phyloP scores from a whole-genome alignment of 768 basidiomycete genomes.

The Agrocybe chaxingu region DNA sequence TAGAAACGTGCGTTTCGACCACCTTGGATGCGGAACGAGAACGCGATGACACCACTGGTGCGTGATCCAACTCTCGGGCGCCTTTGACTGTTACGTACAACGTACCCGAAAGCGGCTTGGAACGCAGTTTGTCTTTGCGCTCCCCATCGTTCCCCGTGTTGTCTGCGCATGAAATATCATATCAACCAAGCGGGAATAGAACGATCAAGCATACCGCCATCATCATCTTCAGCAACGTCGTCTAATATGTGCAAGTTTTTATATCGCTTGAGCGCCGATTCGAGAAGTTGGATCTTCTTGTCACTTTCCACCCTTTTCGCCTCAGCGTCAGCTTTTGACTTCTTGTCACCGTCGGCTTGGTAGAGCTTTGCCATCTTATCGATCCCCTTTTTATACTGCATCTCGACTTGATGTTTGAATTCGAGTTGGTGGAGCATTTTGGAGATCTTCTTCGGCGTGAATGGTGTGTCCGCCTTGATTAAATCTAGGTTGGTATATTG shows the following conservation, averaged over 20 bases:
- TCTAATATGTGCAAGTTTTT: conserved; percentile 94
- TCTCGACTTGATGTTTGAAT: conserved; percentile 98
- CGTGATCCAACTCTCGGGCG: conserved; percentile 94
- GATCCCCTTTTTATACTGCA: conserved; percentile 96
- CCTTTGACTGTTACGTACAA: conserved; percentile 84
- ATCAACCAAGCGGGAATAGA: neutral
- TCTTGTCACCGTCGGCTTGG: conserved; percentile 96
- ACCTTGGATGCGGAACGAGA: conserved; percentile 76
- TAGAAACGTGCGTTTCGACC: conserved; percentile 85
- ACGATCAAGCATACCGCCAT: conserved; percentile 43
- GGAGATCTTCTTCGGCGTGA: conserved; percentile 94
- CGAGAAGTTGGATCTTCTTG: conserved; percentile 91
- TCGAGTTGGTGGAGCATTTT: conserved; percentile 98
- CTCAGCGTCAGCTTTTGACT: conserved; percentile 89
- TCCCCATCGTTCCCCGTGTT: conserved; percentile 71
- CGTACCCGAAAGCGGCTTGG: conserved; percentile 93
- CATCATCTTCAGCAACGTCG: conserved; percentile 85
- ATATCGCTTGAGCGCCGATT: conserved; percentile 91
- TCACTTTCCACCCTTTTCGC: conserved; percentile 93
- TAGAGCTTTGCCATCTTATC: conserved; percentile 99
- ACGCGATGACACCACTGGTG: conserved; percentile 64
- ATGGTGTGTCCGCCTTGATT: conserved; percentile 95
- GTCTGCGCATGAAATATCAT: conserved; percentile 22
- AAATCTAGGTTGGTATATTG: conserved; percentile 86
- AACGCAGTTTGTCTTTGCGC: conserved; percentile 87